Evolutionary conservation across 1,284 basidiomycete species (phyloP).

Genomic region (Fistulinella staudtii): DNA sequence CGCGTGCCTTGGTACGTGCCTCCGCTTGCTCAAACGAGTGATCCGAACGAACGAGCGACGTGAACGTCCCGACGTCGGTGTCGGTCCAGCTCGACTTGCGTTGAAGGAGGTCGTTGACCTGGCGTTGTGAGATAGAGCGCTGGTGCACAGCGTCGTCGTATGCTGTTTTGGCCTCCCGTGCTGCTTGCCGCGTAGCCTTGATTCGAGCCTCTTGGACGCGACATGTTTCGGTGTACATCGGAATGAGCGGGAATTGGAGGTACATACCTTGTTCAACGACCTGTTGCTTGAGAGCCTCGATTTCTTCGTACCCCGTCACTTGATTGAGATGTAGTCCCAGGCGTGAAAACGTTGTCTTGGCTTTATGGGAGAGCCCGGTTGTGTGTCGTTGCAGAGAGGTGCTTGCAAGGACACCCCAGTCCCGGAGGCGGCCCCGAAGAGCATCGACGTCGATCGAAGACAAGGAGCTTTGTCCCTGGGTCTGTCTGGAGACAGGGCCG

Average conservation of each 20-base stretch:
- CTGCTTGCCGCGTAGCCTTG: constrained; percentile 52
- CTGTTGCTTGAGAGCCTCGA: constrained; percentile 74
- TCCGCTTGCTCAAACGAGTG: constrained; percentile 82
- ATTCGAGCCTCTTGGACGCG: constrained; percentile 57
- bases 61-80: constrained; percentile 78
- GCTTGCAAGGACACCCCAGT: constrained; percentile 49
- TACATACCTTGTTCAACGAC: constrained; percentile 81
- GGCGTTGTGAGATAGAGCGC: constrained; percentile 78
- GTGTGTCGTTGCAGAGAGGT: constrained; percentile 48
- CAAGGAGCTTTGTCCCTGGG: constrained; percentile 1
- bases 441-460: constrained; percentile 16
- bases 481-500: constrained; percentile 1
- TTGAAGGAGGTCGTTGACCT: constrained; percentile 88
- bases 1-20: constrained; percentile 57
- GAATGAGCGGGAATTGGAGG: constrained; percentile 3
- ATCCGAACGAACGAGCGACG: constrained; percentile 81
- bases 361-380: constrained; percentile 53
- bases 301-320: constrained; percentile 87
- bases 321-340: constrained; percentile 78
- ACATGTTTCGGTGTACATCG: constrained; percentile 7
- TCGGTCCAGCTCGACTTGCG: constrained; percentile 88
- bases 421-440: constrained; percentile 41
- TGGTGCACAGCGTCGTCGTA: constrained; percentile 73
- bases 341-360: constrained; percentile 61
- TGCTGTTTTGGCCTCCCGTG: constrained; percentile 64